phyloP scores from a whole-genome alignment of 2,329 filamentous ascomycete genomes.

The Eutypella sp. region DNA sequence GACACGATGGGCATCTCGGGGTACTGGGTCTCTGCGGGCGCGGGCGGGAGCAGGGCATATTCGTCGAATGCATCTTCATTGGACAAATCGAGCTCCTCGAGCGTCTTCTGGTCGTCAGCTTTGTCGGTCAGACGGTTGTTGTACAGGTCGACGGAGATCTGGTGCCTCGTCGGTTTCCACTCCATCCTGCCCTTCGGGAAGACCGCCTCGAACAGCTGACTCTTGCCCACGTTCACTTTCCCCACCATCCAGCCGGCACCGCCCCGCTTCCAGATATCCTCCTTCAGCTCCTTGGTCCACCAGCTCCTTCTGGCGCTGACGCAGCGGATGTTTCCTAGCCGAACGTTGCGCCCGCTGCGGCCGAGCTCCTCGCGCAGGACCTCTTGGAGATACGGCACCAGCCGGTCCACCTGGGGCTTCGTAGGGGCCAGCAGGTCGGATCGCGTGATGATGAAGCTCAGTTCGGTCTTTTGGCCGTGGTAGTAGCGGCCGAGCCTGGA shows the following conservation, averaged over 20 bases:
- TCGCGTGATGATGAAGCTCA: constrained; percentile 88
- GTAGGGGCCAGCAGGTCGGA: constrained; percentile 80
- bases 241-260: constrained; percentile 94
- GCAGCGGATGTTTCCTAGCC: constrained; percentile 81
- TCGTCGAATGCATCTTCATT: constrained; percentile 30
- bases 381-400: constrained; percentile 80
- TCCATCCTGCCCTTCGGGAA: constrained; percentile 70
- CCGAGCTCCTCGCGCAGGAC: constrained; percentile 75
- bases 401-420: constrained; percentile 74
- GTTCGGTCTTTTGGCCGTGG: constrained; percentile 63
- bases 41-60: constrained; percentile 66
- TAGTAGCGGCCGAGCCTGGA: constrained; percentile 63
- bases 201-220: constrained; percentile 78
- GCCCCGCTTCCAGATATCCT: constrained; percentile 77
- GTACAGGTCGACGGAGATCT: constrained; percentile 30
- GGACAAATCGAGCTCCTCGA: constrained; percentile 20
- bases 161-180: constrained; percentile 30
- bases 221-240: constrained; percentile 98
- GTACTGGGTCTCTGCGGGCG: constrained; percentile 66
- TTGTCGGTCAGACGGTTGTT: too few relatives aligned
- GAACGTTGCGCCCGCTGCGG: constrained; percentile 58
- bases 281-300: constrained; percentile 85
- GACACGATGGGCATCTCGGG: constrained; percentile 85
- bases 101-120: not conserved
- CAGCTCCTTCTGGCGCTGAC: constrained; percentile 83